Percentiles rank a stretch among this genome's conserved stretches.
Conservation (phyloP, 202 grass and related monocot genomes). For the Setaria viridis region DNA sequence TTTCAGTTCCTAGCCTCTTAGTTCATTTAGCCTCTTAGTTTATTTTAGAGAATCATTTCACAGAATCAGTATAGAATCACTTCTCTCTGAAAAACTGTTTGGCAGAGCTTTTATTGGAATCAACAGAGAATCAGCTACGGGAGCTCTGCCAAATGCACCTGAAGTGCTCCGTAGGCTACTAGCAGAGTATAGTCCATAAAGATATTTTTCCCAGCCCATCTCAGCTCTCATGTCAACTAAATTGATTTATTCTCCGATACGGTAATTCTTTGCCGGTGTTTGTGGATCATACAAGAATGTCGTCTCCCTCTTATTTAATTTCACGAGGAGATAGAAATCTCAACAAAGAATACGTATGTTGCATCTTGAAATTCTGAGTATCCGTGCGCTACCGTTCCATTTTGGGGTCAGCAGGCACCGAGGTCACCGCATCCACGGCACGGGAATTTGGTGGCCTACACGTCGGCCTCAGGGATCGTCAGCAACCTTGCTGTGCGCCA, state of each 20-base stretch:
- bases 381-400: not conserved
- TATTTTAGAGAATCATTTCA: too few relatives aligned
- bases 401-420: not conserved
- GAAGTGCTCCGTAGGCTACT: too few relatives aligned
- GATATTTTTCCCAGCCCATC: not conserved
- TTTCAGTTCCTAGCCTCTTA: too few relatives aligned
- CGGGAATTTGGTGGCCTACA: slow-evolving; percentile 35
- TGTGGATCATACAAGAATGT: not conserved
- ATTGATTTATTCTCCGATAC: not conserved
- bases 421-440: not conserved
- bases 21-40: too few relatives aligned
- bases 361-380: not conserved
- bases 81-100: too few relatives aligned
- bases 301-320: not conserved
- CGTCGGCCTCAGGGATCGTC: not conserved
- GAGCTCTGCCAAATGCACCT: too few relatives aligned
- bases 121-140: too few relatives aligned
- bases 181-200: too few relatives aligned
- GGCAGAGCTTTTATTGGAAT: too few relatives aligned
- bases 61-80: too few relatives aligned
- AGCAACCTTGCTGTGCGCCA: slow-evolving; percentile 48
- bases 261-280: not conserved
- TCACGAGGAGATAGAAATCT: not conserved
- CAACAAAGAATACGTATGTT: not conserved
- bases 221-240: slow-evolving; percentile 2